Percentiles rank a stretch among this genome's conserved stretches.
Evolutionary conservation across 2,329 filamentous ascomycete genomes (phyloP).

Genomic region (Neonectria faginata): DNA sequence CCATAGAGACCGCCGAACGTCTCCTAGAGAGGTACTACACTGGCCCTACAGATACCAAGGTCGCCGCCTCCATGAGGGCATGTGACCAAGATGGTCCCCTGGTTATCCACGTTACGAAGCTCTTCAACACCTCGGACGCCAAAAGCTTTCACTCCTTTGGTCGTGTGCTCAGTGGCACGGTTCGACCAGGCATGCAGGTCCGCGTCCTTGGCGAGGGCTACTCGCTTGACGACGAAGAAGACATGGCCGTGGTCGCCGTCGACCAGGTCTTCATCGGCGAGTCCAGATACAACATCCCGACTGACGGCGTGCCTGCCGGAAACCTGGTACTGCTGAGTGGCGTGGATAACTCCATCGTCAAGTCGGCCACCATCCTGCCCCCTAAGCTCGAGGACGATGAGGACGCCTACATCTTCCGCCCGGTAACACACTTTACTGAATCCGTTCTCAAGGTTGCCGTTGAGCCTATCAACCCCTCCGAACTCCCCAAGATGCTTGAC

Average conservation of each 20-base stretch:
- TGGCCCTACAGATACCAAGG: conserved; percentile 84
- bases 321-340: conserved; percentile 93
- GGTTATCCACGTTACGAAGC: conserved; percentile 91
- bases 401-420: conserved; percentile 94
- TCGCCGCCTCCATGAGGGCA: conserved; percentile 81
- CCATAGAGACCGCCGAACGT: conserved; percentile 79
- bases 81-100: conserved; percentile 93
- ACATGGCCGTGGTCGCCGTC: conserved; percentile 90
- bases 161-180: conserved; percentile 91
- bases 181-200: conserved; percentile 82
- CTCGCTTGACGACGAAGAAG: conserved; percentile 96
- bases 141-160: conserved; percentile 91
- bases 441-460: conserved; percentile 98
- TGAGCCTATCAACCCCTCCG: conserved; percentile 97
- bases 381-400: conserved; percentile 85
- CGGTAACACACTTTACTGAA: conserved; percentile 93
- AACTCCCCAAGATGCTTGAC: conserved; percentile 98
- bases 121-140: conserved; percentile 92
- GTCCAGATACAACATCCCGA: conserved; percentile 91
- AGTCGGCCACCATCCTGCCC: conserved; percentile 91
- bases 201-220: conserved; percentile 95
- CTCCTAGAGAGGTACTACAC: conserved; percentile 91
- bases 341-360: conserved; percentile 98
- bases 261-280: conserved; percentile 90
- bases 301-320: conserved; percentile 91